Percentiles rank a stretch among this genome's conserved stretches.
Conservation (phyloP, 352 stramenopile genomes). For the Pythium dissotocum region DNA sequence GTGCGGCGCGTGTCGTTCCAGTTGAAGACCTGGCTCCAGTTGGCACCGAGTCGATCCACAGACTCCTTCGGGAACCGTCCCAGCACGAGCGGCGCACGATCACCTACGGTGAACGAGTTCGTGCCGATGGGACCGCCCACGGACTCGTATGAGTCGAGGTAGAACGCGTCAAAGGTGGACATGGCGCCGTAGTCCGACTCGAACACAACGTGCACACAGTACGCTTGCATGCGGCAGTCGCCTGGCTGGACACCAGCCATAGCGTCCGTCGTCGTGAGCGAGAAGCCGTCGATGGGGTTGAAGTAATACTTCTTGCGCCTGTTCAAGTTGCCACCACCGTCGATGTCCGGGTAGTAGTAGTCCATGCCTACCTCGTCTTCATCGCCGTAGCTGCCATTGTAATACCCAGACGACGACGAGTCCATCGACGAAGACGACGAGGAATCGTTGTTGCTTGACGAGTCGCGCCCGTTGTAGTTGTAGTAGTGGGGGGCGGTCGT, state of each 20-base stretch:
- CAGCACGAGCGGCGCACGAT: conserved; percentile 26
- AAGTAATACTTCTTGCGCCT: neutral
- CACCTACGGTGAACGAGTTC: neutral
- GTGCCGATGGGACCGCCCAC: conserved; percentile 10
- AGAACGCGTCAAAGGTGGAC: conserved; percentile 44
- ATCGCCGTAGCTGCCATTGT: neutral
- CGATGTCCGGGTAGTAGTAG: neutral
- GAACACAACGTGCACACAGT: conserved; percentile 37
- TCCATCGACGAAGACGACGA: neutral
- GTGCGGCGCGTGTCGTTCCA: conserved; percentile 35
- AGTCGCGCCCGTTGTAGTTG: neutral
- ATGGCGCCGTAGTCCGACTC: conserved; percentile 43
- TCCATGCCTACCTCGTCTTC: neutral
- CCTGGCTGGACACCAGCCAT: neutral
- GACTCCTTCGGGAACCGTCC: conserved; percentile 19
- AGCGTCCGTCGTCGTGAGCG: neutral
- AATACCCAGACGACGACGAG: neutral
- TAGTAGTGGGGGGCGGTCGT: neutral
- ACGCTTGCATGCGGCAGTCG: neutral
- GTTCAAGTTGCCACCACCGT: neutral
- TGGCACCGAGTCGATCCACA: neutral
- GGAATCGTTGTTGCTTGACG: neutral
- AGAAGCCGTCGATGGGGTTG: neutral
- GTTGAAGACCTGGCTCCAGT: conserved; percentile 5
- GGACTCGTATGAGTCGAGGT: conserved; percentile 36